Conservation (phyloP, 305 asterid genomes). For the Nicotiana rustica region DNA sequence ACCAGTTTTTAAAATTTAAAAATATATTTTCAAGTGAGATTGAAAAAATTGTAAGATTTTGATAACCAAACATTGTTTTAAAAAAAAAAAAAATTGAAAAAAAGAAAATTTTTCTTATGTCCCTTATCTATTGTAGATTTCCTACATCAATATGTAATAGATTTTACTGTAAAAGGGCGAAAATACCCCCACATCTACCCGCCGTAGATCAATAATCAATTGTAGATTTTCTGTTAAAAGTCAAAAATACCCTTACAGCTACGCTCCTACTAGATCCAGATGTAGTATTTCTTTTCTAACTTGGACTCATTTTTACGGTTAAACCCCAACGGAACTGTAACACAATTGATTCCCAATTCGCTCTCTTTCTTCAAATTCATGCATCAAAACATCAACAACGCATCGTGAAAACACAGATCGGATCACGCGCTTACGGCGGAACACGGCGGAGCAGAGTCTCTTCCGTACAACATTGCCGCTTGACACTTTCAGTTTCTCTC, state of each 20-base stretch:
- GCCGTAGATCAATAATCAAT: neutral
- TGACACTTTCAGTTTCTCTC: neutral
- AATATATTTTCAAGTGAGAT: too few relatives aligned
- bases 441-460: conserved; percentile 19
- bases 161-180: neutral
- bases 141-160: too few relatives aligned
- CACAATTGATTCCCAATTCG: neutral
- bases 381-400: neutral
- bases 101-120: too few relatives aligned
- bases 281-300: neutral
- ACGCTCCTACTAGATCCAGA: conserved; percentile 24
- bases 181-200: neutral
- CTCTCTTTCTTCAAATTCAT: neutral
- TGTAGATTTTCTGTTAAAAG: neutral
- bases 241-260: conserved; percentile 1
- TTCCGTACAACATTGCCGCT: neutral
- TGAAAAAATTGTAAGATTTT: too few relatives aligned
- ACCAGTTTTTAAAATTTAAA: too few relatives aligned
- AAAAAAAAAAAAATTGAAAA: too few relatives aligned
- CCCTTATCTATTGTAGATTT: too few relatives aligned
- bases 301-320: conserved; percentile 29
- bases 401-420: conserved; percentile 16
- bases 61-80: too few relatives aligned
- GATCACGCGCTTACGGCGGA: conserved; percentile 10
- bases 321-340: conserved; percentile 4